Percentiles rank a stretch among this genome's conserved stretches.
These are phyloP conservation scores for Pyricularia pennisetigena DNA, from an alignment of 2,329 filamentous ascomycete genomes.

Conservation along the genomic window DNA sequence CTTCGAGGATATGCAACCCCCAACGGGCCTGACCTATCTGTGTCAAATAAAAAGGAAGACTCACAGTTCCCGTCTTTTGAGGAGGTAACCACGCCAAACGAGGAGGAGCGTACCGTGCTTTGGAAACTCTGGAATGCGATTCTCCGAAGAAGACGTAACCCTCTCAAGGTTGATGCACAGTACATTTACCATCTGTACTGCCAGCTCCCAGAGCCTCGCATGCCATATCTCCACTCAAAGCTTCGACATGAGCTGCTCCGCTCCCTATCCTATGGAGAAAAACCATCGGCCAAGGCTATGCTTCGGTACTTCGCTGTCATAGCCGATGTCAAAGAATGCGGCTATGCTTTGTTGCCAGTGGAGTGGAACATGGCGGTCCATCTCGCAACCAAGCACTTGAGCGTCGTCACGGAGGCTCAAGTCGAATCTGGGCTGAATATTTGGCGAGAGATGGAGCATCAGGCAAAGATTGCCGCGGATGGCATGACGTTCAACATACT, in stretches of 20 bases:
- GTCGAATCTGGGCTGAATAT: conserved; percentile 61
- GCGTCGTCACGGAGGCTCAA: conserved; percentile 45
- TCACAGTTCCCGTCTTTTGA: conserved; percentile 32
- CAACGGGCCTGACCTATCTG: conserved; percentile 34
- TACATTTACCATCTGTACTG: conserved; percentile 39
- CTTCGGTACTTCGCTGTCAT: conserved; percentile 74
- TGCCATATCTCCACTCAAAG: conserved; percentile 29
- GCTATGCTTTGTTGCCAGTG: conserved; percentile 52
- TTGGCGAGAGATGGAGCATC: conserved; percentile 84
- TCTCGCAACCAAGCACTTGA: conserved; percentile 65
- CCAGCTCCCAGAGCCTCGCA: conserved; percentile 39
- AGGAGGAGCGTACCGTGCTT: conserved; percentile 24
- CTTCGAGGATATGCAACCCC: conserved; percentile 41
- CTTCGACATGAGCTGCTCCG: conserved; percentile 56
- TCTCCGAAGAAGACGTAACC: conserved; percentile 7
- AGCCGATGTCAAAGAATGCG: conserved; percentile 69
- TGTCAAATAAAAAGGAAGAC: conserved; percentile 43
- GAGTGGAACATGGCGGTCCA: conserved; percentile 84
- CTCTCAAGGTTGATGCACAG: conserved; percentile 30
- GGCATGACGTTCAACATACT: conserved; percentile 88
- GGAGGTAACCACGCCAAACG: conserved; percentile 24
- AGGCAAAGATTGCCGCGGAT: conserved; percentile 54
- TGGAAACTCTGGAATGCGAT: conserved; percentile 22
- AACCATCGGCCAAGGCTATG: conserved; percentile 53
- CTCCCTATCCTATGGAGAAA: conserved; percentile 54